phyloP scores from a whole-genome alignment of 495 filamentous ascomycete species.

The Hypoxylon crocopeplum region DNA sequence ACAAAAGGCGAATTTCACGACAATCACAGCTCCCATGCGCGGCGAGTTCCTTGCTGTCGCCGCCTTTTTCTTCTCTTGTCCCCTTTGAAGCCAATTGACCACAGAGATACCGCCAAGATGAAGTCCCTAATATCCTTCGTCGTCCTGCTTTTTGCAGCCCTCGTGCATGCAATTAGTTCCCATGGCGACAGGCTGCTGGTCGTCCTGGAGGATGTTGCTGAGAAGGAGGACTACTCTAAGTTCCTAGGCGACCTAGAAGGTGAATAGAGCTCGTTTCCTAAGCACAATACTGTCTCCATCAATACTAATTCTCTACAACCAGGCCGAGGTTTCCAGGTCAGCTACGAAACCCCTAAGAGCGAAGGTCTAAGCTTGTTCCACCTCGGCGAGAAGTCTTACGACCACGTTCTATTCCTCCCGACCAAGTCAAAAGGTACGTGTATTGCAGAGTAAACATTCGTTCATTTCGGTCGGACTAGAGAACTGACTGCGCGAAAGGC shows the following conservation, averaged over 20 bases:
- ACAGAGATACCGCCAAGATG: constrained; percentile 59
- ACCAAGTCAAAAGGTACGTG: constrained; percentile 83
- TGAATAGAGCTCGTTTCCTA: constrained; percentile 48
- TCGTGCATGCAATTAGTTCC: constrained; percentile 78
- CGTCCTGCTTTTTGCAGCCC: constrained; percentile 66
- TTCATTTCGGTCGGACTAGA: neutral
- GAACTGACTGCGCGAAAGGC: constrained; percentile 59
- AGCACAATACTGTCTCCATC: neutral
- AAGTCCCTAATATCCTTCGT: constrained; percentile 76
- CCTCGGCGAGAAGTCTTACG: constrained; percentile 85
- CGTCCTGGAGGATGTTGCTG: constrained; percentile 79
- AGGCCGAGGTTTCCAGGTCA: constrained; percentile 84
- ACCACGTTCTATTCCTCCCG: constrained; percentile 88
- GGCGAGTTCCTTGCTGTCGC: constrained; percentile 37
- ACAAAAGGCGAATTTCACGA: constrained; percentile 3
- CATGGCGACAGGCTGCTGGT: constrained; percentile 84
- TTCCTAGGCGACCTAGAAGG: constrained; percentile 84
- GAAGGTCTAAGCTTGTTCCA: constrained; percentile 82
- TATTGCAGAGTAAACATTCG: neutral
- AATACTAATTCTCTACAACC: constrained; percentile 33
- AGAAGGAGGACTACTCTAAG: constrained; percentile 79
- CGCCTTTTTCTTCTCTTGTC: constrained; percentile 35
- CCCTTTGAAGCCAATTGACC: constrained; percentile 44
- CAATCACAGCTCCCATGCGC: constrained; percentile 36
- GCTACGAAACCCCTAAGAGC: constrained; percentile 86